These are phyloP conservation scores for Clarkia xantiana DNA, from an alignment of 345 rosid genomes.

Conservation along the genomic window DNA sequence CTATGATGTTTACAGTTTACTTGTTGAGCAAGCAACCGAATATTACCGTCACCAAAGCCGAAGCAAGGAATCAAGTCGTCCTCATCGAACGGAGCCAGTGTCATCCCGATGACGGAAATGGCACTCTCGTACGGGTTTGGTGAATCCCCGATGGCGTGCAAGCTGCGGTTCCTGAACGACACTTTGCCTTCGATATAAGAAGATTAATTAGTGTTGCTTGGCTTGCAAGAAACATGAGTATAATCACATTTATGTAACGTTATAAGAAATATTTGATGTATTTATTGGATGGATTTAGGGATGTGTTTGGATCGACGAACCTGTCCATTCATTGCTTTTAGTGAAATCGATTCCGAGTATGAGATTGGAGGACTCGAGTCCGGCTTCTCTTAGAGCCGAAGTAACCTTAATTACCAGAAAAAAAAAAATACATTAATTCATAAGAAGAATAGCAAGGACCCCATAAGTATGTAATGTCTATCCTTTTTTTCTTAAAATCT, in stretches of 20 bases:
- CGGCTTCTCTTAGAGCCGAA: slow-evolving; percentile 34
- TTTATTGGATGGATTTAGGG: background rate
- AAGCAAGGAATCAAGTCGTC: slow-evolving; percentile 74
- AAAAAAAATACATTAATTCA: no score
- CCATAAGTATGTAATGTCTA: no score
- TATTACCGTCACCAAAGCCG: slow-evolving; percentile 77
- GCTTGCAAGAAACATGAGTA: background rate
- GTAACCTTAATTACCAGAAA: background rate
- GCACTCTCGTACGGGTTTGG: slow-evolving; percentile 82
- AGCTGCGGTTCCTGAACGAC: slow-evolving; percentile 17
- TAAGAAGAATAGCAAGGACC: no score
- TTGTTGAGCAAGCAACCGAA: background rate
- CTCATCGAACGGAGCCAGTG: slow-evolving; percentile 74
- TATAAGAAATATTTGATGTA: background rate
- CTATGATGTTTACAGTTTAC: background rate
- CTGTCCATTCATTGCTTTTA: slow-evolving; percentile 90
- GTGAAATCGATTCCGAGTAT: slow-evolving; percentile 83
- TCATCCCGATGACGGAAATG: slow-evolving; percentile 56
- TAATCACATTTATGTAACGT: background rate
- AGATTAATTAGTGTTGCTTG: background rate
- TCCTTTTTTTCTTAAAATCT: no score
- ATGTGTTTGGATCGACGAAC: slow-evolving; percentile 14
- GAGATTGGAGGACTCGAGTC: slow-evolving; percentile 82
- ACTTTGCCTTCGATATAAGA: background rate
- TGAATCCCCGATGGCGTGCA: slow-evolving; percentile 35